Base-by-base conservation (phyloP, 2,329 filamentous ascomycete genomes). In the Xylaria sp. region DNA sequence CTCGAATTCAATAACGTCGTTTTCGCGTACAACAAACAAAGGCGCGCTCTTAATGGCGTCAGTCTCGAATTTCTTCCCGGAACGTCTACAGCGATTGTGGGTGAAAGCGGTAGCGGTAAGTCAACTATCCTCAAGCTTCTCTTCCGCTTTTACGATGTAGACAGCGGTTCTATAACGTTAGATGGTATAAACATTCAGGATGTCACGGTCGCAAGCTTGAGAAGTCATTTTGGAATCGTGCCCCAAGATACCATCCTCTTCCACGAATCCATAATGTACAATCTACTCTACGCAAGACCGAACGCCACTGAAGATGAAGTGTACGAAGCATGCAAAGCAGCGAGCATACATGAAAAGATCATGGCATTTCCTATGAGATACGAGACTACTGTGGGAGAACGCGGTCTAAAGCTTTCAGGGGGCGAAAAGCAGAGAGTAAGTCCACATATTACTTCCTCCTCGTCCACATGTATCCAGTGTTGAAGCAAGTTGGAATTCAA, bases 331-430 rank as follows among this genome's bases (percentile, higher is more conserved):
- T 63, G 53, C 27, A 36, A 54, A 27, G n/a, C 45, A 2, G 51
- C 51, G 5, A 47, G 31, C 22, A 63, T 63, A n/a, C 51, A 63
- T 50, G 2, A 63, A 11, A 42, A 27, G n/a, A 63, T 63, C n/a
- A 5, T 56, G 7, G 22, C 9, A 10, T 47, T 47, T 47, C 22
- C 22, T 27, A 13, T 13, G 2, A 11, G 20, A 9, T 47, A 47
- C 22, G 10, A 47, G 22, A 47, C 44, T 22, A 11, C 10, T 47
- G 17, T 47, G 27, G 22, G 22, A 47, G 44, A 27, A 17, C 39
- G n/a, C n/a, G n/a, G n/a, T n/a, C n/a, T n/a, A n/a, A n/a, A n/a
- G n/a, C n/a, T n/a, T n/a, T n/a, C n/a, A n/a, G n/a, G n/a, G n/a
- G n/a, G n/a, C n/a, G n/a, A n/a, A n/a, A n/a, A n/a, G n/a, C n/a